phyloP scores from a whole-genome alignment of 202 grass and related monocot genomes.

The Hordeum pubiflorum region DNA sequence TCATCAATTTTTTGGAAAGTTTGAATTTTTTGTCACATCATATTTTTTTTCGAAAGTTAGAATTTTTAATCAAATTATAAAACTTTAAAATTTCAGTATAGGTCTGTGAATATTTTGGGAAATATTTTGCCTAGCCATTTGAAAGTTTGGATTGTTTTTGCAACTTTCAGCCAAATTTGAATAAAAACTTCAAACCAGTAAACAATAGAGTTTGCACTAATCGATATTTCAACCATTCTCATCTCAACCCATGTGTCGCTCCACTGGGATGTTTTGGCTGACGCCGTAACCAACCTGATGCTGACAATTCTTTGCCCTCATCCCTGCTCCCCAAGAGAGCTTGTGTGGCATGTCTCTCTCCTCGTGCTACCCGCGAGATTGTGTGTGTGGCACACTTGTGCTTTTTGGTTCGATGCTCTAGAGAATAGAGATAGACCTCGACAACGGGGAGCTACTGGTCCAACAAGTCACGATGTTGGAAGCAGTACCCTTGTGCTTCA shows the following conservation, averaged over 20 bases:
- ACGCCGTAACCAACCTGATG: not conserved
- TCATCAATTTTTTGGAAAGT: not conserved
- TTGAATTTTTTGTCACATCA: not conserved
- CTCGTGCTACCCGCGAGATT: not conserved
- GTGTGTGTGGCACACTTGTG: not conserved
- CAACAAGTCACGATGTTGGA: no score
- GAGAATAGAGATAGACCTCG: no score
- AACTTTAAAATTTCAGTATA: not conserved
- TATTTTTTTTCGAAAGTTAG: not conserved
- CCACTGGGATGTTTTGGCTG: not conserved
- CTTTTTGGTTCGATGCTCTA: not conserved
- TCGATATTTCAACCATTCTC: not conserved
- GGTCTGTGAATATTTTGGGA: no score
- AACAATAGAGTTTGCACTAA: not conserved
- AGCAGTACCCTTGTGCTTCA: no score
- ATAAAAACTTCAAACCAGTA: not conserved
- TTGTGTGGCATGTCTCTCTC: not conserved
- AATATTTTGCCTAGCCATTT: not conserved
- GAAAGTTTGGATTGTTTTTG: not conserved
- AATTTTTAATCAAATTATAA: not conserved
- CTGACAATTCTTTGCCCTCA: not conserved
- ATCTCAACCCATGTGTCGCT: not conserved
- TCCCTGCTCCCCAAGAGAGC: not conserved
- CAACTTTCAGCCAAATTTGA: not conserved
- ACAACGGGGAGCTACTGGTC: no score